A percentile compares a stretch with the other conserved stretches of the same genome.
Evolutionary conservation across 1,139 yeast species (phyloP).

Genomic region (Hanseniaspora gamundiae): DNA sequence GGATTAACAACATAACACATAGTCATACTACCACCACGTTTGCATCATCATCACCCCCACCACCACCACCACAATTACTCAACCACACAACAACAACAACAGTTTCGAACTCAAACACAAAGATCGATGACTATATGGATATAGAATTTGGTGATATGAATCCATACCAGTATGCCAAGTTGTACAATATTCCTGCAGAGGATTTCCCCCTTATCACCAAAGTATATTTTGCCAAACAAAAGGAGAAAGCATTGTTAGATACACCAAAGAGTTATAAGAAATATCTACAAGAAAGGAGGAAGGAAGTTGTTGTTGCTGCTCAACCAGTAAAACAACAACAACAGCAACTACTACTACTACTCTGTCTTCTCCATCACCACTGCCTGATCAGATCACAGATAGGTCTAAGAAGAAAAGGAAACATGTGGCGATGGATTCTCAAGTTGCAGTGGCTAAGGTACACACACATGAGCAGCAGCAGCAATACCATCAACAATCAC

Average conservation of each 20-base stretch:
- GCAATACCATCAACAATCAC: not conserved
- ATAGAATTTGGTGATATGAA: slow-evolving; percentile 27
- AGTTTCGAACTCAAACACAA: too few relatives aligned
- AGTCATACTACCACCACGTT: too few relatives aligned
- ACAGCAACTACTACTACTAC: not conserved
- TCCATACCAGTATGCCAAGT: slow-evolving; percentile 28
- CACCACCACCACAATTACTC: too few relatives aligned
- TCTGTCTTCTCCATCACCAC: not conserved
- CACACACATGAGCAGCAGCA: not conserved
- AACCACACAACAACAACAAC: too few relatives aligned
- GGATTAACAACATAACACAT: too few relatives aligned
- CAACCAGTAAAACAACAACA: not conserved
- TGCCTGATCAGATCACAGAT: too few relatives aligned
- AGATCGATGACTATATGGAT: too few relatives aligned
- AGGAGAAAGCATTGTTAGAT: too few relatives aligned
- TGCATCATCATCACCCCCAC: too few relatives aligned
- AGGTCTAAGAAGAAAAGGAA: not conserved
- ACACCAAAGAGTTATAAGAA: too few relatives aligned
- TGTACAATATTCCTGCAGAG: slow-evolving; percentile 24
- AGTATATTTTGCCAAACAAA: slow-evolving; percentile 27
- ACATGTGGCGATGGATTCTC: not conserved
- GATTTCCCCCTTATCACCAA: slow-evolving; percentile 28
- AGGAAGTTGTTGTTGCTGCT: too few relatives aligned
- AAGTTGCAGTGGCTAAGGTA: slow-evolving; percentile 8
- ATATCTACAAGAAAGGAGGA: too few relatives aligned